Percentiles rank a stretch among this genome's conserved stretches.
Conservation (phyloP, 345 rosid genomes). For the Limnanthes douglasii region DNA sequence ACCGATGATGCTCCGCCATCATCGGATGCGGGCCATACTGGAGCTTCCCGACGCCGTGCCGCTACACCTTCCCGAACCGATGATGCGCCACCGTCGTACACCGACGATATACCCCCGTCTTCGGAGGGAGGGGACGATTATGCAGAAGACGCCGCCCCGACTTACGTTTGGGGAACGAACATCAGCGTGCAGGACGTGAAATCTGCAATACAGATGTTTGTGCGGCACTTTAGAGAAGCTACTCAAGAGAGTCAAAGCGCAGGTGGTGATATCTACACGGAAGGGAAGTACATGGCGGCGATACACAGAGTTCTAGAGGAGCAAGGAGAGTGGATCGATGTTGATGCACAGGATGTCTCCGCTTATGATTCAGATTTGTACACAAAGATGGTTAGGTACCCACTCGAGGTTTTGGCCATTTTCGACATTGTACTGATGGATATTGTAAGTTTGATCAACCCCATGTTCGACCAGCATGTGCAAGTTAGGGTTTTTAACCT, state of each 20-base stretch:
- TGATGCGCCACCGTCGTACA: constrained; percentile 33
- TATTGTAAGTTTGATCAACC: constrained; percentile 57
- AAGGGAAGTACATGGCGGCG: constrained; percentile 78
- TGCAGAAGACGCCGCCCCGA: constrained; percentile 54
- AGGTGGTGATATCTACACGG: constrained; percentile 31
- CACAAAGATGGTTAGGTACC: constrained; percentile 76
- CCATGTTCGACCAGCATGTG: constrained; percentile 74
- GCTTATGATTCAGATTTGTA: constrained; percentile 77
- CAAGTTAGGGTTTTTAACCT: constrained; percentile 78
- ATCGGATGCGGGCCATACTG: constrained; percentile 13
- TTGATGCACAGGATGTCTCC: constrained; percentile 78
- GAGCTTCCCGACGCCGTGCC: constrained; percentile 16
- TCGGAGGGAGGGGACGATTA: constrained; percentile 60
- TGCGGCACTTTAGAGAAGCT: constrained; percentile 68
- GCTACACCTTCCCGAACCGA: constrained; percentile 10
- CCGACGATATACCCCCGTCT: constrained; percentile 29
- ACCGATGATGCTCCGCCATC: constrained; percentile 39
- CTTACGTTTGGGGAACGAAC: constrained; percentile 94
- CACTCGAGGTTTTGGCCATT: constrained; percentile 86
- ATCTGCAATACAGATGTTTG: constrained; percentile 71
- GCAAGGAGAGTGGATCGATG: constrained; percentile 87
- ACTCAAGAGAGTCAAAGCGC: constrained; percentile 14
- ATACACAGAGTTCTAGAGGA: constrained; percentile 62
- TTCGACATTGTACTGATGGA: constrained; percentile 94
- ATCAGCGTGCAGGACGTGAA: constrained; percentile 90